These are phyloP conservation scores for Ophioceras dolichostomum DNA, from an alignment of 2,329 filamentous ascomycete species.

Conservation along the genomic window DNA sequence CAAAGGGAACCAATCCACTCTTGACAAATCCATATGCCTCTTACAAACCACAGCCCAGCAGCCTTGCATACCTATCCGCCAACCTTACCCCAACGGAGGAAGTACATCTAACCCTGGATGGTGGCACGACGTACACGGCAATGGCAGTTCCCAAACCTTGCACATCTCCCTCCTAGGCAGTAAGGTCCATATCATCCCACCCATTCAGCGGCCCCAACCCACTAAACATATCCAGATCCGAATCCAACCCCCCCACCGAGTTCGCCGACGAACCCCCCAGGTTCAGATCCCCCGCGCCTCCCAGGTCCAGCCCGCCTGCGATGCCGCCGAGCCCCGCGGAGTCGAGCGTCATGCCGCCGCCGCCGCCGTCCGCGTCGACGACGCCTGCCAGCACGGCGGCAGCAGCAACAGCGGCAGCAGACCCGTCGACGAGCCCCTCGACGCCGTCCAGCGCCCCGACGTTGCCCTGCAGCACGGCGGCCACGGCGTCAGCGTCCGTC, in stretches of 20 bases:
- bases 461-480: neutral
- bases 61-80: too few species aligned
- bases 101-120: too few species aligned
- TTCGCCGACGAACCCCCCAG: constrained; percentile 5
- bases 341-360: constrained; percentile 4
- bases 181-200: constrained; percentile 9
- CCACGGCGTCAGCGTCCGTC: neutral
- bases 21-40: too few species aligned
- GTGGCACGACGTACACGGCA: too few species aligned
- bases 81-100: too few species aligned
- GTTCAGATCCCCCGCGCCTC: constrained; percentile 1
- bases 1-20: too few species aligned
- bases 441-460: neutral
- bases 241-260: constrained; percentile 4
- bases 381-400: constrained; percentile 1
- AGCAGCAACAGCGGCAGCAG: neutral
- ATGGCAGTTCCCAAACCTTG: too few species aligned
- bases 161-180: neutral
- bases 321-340: neutral
- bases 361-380: neutral
- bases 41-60: too few species aligned
- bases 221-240: constrained; percentile 11
- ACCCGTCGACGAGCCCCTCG: constrained; percentile 1
- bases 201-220: constrained; percentile 9
- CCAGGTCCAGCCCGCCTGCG: neutral